Conservation (phyloP, 169 alveolate genomes). For the Amoebophrya sp. region DNA sequence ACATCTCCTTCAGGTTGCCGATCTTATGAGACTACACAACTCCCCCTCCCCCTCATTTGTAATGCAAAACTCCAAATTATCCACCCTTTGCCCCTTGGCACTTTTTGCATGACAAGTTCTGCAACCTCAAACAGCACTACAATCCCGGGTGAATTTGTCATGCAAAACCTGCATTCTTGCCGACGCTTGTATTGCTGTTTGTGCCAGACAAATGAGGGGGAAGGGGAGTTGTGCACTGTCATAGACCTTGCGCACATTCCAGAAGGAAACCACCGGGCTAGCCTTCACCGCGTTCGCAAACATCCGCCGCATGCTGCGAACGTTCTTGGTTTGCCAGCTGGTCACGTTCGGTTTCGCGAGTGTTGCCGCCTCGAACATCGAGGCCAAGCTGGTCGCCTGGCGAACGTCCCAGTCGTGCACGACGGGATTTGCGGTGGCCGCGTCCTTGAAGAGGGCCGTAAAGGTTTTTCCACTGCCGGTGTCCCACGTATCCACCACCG, state of each 20-base stretch:
- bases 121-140: too few species aligned
- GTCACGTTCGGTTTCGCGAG: not conserved
- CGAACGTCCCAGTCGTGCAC: not conserved
- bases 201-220: too few species aligned
- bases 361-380: not conserved
- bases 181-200: too few species aligned
- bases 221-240: too few species aligned
- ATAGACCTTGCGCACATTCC: too few species aligned
- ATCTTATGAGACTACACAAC: too few species aligned
- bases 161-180: too few species aligned
- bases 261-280: not conserved
- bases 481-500: not conserved
- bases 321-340: not conserved
- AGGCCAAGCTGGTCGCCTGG: not conserved
- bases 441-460: not conserved
- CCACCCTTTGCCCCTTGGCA: too few species aligned
- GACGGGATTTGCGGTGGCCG: not conserved
- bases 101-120: too few species aligned
- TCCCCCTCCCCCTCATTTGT: too few species aligned
- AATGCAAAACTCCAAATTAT: too few species aligned
- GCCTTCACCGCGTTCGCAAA: not conserved
- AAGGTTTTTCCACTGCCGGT: not conserved
- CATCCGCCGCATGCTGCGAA: not conserved
- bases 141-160: too few species aligned
- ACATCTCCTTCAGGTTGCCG: not conserved